Percentiles rank a stretch among this genome's conserved stretches.
Conservation (phyloP, 768 basidiomycete species). For the Pulveroboletus sp. region DNA sequence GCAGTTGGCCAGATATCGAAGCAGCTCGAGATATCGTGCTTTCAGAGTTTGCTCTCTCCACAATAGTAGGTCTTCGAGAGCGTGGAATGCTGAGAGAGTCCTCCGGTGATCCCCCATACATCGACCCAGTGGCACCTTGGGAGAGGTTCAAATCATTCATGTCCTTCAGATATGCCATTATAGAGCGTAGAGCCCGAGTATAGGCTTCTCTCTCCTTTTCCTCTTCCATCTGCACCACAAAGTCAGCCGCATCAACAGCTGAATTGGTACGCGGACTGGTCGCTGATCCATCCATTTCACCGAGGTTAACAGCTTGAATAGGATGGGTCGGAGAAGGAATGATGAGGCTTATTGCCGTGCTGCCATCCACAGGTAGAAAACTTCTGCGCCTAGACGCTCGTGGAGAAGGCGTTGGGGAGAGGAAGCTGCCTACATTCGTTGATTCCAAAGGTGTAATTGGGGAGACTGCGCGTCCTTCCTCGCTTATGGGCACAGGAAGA, state of each 20-base stretch:
- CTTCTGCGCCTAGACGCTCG: constrained; percentile 74
- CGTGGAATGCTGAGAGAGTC: constrained; percentile 39
- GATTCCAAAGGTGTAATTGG: constrained; percentile 1
- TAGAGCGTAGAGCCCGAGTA: constrained; percentile 78
- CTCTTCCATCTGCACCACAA: constrained; percentile 58
- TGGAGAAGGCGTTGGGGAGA: constrained; percentile 42
- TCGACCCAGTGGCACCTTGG: constrained; percentile 52
- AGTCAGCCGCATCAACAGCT: constrained; percentile 42
- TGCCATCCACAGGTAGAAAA: constrained; percentile 82
- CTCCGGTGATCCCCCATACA: constrained; percentile 54
- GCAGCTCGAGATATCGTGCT: constrained; percentile 52
- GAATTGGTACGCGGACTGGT: constrained; percentile 42
- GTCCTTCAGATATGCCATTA: constrained; percentile 95
- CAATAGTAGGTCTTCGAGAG: constrained; percentile 64
- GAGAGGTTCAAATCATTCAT: constrained; percentile 87
- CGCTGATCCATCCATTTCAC: constrained; percentile 31
- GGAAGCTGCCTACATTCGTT: constrained; percentile 27
- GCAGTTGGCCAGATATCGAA: constrained; percentile 54
- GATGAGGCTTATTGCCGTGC: constrained; percentile 56
- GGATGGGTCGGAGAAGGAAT: constrained; percentile 65
- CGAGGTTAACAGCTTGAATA: constrained; percentile 43
- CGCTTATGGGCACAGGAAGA: constrained; percentile 20
- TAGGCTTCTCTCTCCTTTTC: constrained; percentile 70
- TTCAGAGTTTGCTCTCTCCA: constrained; percentile 45
- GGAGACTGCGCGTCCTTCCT: constrained; percentile 17